Evolutionary conservation across 768 basidiomycete species (phyloP), one percentile per base, ranked within the genome.

Genomic region (Leccinum imitatum): DNA sequence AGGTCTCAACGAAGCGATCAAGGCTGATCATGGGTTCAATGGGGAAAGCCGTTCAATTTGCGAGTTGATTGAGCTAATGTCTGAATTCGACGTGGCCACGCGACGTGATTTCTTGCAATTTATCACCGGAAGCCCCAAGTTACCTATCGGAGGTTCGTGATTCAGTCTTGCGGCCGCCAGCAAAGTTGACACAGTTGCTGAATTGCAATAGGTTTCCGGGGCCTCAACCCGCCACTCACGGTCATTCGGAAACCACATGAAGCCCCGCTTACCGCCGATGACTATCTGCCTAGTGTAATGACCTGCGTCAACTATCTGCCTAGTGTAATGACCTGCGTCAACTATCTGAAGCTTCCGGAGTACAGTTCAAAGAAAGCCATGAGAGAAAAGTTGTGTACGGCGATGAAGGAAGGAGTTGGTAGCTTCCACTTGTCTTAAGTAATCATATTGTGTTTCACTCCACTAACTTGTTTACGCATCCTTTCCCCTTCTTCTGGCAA

Each of bases 251-350:
- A 98, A 75, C 95, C 93, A 9, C 95, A 96, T 65, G 97, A 98
- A 74, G 81, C 90, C 7, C 91, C 95, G 11, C 80, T 97, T 59
- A 86, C 85, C 6, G 91, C 96, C 7, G 94, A 98, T 71, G 93
- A 97, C 69, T 95, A 97, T 71, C 80, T 98, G 30, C 95, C 95
- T 0, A 95, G 93, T 68, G 95, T 98, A 31, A 98, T 98, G 97
- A 98, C 97, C 4, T 99, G 97, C 74, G 95, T 94, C 60, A 94
- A 97, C 69, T 95, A 97, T 71, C 80, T 98, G 30, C 95, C 95
- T 0, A 95, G 93, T 68, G 95, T 98, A 31, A 98, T 98, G 97
- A 98, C 97, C 4, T 99, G 97, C 74, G 95, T 94, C 61, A 94
- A 95, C 75, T 96, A 94, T 71, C 78, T 99, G 69, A 99, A 99